Evolutionary conservation across 202 grass and related monocot genomes (phyloP).

Genomic region (Carex arenaria): DNA sequence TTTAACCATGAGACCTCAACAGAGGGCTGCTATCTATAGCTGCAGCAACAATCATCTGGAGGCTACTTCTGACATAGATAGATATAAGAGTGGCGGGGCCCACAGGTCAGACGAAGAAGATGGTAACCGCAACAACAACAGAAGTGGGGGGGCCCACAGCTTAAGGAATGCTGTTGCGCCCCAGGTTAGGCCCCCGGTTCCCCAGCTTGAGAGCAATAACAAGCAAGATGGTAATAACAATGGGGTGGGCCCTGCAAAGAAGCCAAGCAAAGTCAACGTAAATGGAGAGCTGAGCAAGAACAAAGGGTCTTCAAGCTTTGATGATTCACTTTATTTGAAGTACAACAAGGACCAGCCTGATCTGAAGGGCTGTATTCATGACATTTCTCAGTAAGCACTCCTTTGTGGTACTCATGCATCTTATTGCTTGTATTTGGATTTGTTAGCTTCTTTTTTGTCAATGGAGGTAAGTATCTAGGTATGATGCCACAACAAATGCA

Average conservation of each 20-base stretch:
- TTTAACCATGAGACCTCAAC: conserved; percentile 9
- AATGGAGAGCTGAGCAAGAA: conserved; percentile 16
- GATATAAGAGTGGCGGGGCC: background rate
- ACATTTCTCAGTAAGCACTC: conserved; percentile 71
- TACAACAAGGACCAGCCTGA: conserved; percentile 86
- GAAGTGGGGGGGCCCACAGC: background rate
- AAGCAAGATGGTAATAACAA: conserved; percentile 11
- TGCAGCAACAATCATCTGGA: conserved; percentile 14
- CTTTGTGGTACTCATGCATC: background rate
- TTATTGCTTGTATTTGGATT: background rate
- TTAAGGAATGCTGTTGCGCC: background rate
- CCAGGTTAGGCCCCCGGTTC: background rate
- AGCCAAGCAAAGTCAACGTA: background rate
- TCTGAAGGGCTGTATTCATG: conserved; percentile 77
- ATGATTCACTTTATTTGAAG: conserved; percentile 77
- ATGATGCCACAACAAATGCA: background rate
- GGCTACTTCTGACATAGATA: background rate
- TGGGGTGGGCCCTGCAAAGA: background rate
- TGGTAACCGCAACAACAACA: background rate
- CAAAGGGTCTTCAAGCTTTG: conserved; percentile 1
- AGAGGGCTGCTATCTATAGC: conserved; percentile 23
- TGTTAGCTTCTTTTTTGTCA: background rate
- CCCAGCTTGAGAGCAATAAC: conserved; percentile 7
- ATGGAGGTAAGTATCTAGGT: background rate
- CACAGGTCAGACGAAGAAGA: conserved; percentile 14